Conservation (phyloP, 2,329 filamentous ascomycete species). For the Paecilomyces variotii region DNA sequence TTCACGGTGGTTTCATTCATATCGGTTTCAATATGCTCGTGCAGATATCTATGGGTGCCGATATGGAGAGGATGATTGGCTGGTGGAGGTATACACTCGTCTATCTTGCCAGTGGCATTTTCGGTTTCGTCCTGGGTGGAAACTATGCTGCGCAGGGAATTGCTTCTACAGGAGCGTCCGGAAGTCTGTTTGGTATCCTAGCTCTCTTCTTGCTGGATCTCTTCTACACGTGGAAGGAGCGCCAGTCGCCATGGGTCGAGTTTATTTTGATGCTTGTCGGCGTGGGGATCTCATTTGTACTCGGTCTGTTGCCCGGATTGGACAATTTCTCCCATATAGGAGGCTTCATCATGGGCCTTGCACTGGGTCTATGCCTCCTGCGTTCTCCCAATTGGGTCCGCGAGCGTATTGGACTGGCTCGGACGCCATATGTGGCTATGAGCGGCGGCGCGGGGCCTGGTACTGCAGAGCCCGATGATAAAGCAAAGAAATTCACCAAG, state of each 20-base stretch:
- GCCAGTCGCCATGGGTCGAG: slow-evolving; percentile 68
- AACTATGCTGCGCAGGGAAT: slow-evolving; percentile 82
- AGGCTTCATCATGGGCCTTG: slow-evolving; percentile 86
- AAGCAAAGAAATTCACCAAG: slow-evolving; percentile 36
- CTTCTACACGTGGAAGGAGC: slow-evolving; percentile 83
- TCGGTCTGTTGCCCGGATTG: slow-evolving; percentile 82
- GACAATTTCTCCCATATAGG: slow-evolving; percentile 98
- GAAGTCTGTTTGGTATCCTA: slow-evolving; percentile 83
- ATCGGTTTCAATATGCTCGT: slow-evolving; percentile 93
- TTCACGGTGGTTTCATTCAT: slow-evolving; percentile 89
- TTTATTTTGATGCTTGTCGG: slow-evolving; percentile 82
- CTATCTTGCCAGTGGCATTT: slow-evolving; percentile 86
- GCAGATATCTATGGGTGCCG: slow-evolving; percentile 79
- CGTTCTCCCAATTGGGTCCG: slow-evolving; percentile 79
- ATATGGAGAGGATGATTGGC: slow-evolving; percentile 89
- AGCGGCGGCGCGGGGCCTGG: slow-evolving; percentile 38
- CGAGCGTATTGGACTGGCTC: slow-evolving; percentile 61
- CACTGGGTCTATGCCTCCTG: slow-evolving; percentile 76
- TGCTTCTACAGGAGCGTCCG: slow-evolving; percentile 81
- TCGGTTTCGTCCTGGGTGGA: slow-evolving; percentile 88
- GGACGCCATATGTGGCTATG: slow-evolving; percentile 64
- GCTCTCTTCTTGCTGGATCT: slow-evolving; percentile 83
- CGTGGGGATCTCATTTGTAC: slow-evolving; percentile 79
- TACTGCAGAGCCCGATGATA: slow-evolving; percentile 26
- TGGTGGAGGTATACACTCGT: slow-evolving; percentile 81